phyloP scores from a whole-genome alignment of 768 basidiomycete genomes.

The Amanita jacksonii region DNA sequence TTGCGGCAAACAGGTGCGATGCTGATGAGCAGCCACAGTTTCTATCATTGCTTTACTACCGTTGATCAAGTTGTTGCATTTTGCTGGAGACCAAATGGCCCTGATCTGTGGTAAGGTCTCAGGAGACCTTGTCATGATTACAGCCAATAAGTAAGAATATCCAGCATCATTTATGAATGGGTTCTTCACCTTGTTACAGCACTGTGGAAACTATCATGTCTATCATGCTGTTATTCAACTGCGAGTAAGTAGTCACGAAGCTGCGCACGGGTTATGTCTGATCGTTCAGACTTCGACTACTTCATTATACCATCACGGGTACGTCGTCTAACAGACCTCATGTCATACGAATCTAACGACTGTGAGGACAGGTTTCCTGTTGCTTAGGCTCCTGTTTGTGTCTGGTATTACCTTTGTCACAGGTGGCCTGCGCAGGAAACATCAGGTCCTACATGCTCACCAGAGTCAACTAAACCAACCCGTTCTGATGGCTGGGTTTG shows the following conservation, averaged over 20 bases:
- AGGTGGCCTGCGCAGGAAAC: slow-evolving; percentile 53
- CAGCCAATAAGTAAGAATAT: slow-evolving; percentile 50
- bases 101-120: slow-evolving; percentile 51
- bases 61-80: slow-evolving; percentile 32
- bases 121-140: slow-evolving; percentile 55
- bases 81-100: slow-evolving; percentile 45
- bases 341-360: neutral
- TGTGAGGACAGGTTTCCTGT: slow-evolving; percentile 43
- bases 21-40: slow-evolving; percentile 28
- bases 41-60: slow-evolving; percentile 41
- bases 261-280: neutral
- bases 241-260: slow-evolving; percentile 44
- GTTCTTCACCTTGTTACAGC: slow-evolving; percentile 22
- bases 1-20: neutral
- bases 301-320: slow-evolving; percentile 66
- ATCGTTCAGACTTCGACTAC: slow-evolving; percentile 38
- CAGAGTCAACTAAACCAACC: slow-evolving; percentile 59
- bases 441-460: slow-evolving; percentile 60
- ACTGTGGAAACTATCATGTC: slow-evolving; percentile 64
- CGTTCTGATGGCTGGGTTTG: slow-evolving; percentile 58
- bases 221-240: slow-evolving; percentile 52
- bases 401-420: slow-evolving; percentile 62
- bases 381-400: slow-evolving; percentile 61
- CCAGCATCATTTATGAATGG: neutral
- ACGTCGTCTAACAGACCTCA: slow-evolving; percentile 8